Conservation (phyloP, 345 rosid genomes). For the Raphanus raphanistrum region DNA sequence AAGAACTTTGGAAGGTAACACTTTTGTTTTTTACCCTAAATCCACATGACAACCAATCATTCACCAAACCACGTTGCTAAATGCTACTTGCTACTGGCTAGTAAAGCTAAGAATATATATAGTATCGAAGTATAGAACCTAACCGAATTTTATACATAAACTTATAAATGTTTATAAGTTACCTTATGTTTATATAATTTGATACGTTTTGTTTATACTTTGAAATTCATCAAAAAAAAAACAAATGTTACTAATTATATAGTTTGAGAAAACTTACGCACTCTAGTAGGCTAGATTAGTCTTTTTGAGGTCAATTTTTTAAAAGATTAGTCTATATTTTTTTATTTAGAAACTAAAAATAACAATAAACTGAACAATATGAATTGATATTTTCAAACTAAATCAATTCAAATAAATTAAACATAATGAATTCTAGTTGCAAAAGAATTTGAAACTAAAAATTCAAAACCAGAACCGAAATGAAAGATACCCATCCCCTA, state of each 20-base stretch:
- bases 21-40: background rate
- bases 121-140: background rate
- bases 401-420: background rate
- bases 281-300: background rate
- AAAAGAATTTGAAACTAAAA: background rate
- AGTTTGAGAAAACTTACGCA: background rate
- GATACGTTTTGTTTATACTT: background rate
- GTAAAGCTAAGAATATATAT: background rate
- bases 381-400: background rate
- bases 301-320: background rate
- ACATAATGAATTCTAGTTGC: background rate
- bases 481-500: slow-evolving; percentile 14
- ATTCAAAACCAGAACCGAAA: background rate
- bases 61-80: background rate
- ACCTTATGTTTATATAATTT: background rate
- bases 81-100: background rate
- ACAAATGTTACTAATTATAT: too few species aligned
- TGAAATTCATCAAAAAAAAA: too few species aligned
- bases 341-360: background rate
- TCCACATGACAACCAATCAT: background rate
- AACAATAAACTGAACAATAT: background rate
- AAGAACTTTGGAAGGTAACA: background rate
- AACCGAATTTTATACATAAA: background rate
- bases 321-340: background rate
- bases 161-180: background rate